Percentiles rank a stretch among this genome's conserved stretches.
Evolutionary conservation across 2,329 filamentous ascomycete genomes (phyloP).

Genomic region (Aureobasidium sp.): DNA sequence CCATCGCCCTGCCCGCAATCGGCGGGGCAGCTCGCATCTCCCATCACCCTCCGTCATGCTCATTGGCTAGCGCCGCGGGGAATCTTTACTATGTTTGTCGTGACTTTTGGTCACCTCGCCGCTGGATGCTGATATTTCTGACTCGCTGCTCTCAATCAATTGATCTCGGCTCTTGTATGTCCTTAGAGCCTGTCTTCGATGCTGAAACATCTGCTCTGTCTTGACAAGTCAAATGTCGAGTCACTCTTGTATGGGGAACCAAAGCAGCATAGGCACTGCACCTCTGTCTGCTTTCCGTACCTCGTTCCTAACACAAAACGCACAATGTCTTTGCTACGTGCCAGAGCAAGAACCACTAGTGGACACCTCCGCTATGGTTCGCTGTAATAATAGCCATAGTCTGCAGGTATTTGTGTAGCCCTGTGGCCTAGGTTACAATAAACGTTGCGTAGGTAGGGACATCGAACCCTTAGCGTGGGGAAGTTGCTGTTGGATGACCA

Average conservation of each 20-base stretch:
- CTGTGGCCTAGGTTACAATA: too few species aligned
- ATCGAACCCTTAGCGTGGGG: too few species aligned
- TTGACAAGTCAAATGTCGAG: background rate
- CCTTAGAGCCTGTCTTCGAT: background rate
- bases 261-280: background rate
- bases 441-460: too few species aligned
- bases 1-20: background rate
- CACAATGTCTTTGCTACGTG: background rate
- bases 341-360: too few species aligned
- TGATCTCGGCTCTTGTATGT: background rate
- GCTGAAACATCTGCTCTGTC: background rate
- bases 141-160: background rate
- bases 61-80: background rate
- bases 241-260: background rate
- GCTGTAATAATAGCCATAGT: too few species aligned
- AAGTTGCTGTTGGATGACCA: too few species aligned
- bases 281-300: background rate
- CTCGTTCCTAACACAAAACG: background rate
- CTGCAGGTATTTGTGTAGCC: too few species aligned
- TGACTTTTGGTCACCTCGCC: constrained; percentile 2
- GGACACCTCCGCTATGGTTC: too few species aligned
- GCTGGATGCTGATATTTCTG: background rate
- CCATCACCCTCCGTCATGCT: background rate
- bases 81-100: background rate
- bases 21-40: constrained; percentile 1